Base-by-base conservation (phyloP, 345 rosid genomes). In the Melaleuca alternifolia region DNA sequence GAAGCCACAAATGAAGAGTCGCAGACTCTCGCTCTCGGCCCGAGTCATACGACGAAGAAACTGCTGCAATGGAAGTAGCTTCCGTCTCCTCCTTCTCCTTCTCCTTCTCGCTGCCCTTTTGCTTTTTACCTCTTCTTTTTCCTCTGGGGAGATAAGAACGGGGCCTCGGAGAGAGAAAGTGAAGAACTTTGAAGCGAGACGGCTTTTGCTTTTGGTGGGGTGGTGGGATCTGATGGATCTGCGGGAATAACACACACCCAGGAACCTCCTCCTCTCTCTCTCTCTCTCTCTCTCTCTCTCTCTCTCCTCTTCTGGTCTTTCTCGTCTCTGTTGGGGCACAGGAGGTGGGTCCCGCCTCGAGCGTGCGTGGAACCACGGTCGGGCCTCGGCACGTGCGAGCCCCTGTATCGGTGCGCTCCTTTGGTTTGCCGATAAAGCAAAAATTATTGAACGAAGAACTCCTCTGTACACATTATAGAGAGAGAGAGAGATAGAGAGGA, bases 191-290 rank as follows among this genome's bases (percentile, higher is more conserved):
- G 86, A 8, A 61, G 51, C 37, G 79, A 28, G 57, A 41, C 14
- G 23, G 61, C 85, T 51, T 83, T 83, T 30, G 48, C 61, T 10
- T 83, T 83, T 30, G 59, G 48, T 26, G 84, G 52, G 84, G 59
- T 18, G 61, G 85, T 30, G 85, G 85, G 85, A 83, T 83, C 85
- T 52, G 57, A 83, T 7, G 85, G 85, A 83, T 83, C 85, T 83
- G 57, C 46, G 44, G 59, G 85, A 83, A 71, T 33, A 71, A 9
- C 46, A 9, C 44, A 18, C 16, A 51, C 53, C 9, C 48, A 71
- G 79, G 48, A 71, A 54, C 56, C 11, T 16, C 81, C 8, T 15
- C 61, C 76, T 28, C 75, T 4, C 76, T 1, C 41, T 28, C 37
- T 62, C 75, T 56, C 75, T 24, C 15, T 1, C 14, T 24, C 5